Percentiles rank a stretch among this genome's conserved stretches.
These are phyloP conservation scores for Aegle marmelos DNA, from an alignment of 345 rosid species.

Conservation along the genomic window DNA sequence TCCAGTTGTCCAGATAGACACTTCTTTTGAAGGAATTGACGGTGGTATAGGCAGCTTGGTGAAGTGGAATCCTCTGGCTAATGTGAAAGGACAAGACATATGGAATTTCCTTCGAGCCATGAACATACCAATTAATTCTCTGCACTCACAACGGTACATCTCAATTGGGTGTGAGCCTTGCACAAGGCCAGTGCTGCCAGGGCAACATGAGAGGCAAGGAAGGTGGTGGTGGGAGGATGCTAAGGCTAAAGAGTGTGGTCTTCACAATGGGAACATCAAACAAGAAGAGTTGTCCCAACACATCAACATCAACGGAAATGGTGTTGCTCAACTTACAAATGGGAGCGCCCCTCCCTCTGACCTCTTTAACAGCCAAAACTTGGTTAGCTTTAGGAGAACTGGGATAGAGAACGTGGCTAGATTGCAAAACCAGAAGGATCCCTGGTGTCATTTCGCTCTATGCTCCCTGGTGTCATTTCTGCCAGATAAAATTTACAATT, in stretches of 20 bases:
- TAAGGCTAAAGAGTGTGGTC: slow-evolving; percentile 16
- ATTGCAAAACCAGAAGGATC: background rate
- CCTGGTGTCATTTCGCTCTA: slow-evolving; percentile 8
- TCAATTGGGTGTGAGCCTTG: slow-evolving; percentile 13
- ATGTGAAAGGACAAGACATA: background rate
- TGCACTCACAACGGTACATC: slow-evolving; percentile 13
- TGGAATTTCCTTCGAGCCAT: slow-evolving; percentile 16
- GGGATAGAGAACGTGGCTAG: slow-evolving; percentile 11
- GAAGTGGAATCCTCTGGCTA: slow-evolving; percentile 18
- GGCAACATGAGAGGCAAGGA: slow-evolving; percentile 13
- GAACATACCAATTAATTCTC: slow-evolving; percentile 11
- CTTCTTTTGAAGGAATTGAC: slow-evolving; percentile 4
- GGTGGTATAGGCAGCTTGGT: slow-evolving; percentile 18
- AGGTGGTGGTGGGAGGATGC: slow-evolving; percentile 23
- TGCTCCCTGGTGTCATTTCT: slow-evolving; percentile 14
- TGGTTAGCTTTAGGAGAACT: slow-evolving; percentile 5
- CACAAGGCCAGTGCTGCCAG: slow-evolving; percentile 10
- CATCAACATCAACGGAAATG: background rate
- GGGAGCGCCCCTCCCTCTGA: background rate
- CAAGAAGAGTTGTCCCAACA: background rate
- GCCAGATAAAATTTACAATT: background rate
- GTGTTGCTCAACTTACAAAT: background rate
- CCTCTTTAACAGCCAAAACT: background rate
- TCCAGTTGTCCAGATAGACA: slow-evolving; percentile 9
- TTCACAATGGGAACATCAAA: slow-evolving; percentile 9